Base-by-base conservation (phyloP, 176 grass and related monocot species). In the Tillandsia leiboldiana region DNA sequence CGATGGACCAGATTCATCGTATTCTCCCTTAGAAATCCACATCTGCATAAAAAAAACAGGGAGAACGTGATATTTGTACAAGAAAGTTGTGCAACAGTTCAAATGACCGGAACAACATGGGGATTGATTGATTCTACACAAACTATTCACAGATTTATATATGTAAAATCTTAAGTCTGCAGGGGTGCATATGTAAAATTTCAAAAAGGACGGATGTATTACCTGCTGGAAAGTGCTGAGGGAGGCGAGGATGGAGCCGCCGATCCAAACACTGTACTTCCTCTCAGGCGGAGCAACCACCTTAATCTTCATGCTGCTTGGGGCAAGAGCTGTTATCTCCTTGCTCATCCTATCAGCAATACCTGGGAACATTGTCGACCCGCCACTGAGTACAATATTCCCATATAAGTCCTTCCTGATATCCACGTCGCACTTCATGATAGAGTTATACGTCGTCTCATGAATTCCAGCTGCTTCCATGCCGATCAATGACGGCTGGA, bases 381-480 rank as follows among this genome's bases (percentile, higher is more conserved):
- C 64, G 14, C 64, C 64, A 49, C 64, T 67, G 9, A 67, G 64
- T 14, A 67, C 64, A n/a, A 67, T 67, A n/a, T 67, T 67, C 29
- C 64, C 64, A 67, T 67, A 67, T 1, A 67, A 33, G 27, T 67
- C 64, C 15, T 67, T 67, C 64, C 64, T 67, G 29, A 67, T 67
- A 49, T 67, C 64, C 5, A 67, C 64, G 17, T 67, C 64, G 48
- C 64, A 67, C 64, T 67, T 67, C 64, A 67, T 67, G 9, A 67
- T 67, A 29, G 64, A 67, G 33, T 67, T 67, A 29, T 67, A 67
- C n/a, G 64, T 67, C 3, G 64, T 67, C 29, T 67, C 64, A n/a
- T 67, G 64, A 15, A 67, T 67, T 67, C 64, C 64, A 67, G 64
- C 64, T 47, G 64, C 64, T 67, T 67, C 64, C 64, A 67, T 67